phyloP scores from a whole-genome alignment of 495 filamentous ascomycete species.

The Daldinia grandis region DNA sequence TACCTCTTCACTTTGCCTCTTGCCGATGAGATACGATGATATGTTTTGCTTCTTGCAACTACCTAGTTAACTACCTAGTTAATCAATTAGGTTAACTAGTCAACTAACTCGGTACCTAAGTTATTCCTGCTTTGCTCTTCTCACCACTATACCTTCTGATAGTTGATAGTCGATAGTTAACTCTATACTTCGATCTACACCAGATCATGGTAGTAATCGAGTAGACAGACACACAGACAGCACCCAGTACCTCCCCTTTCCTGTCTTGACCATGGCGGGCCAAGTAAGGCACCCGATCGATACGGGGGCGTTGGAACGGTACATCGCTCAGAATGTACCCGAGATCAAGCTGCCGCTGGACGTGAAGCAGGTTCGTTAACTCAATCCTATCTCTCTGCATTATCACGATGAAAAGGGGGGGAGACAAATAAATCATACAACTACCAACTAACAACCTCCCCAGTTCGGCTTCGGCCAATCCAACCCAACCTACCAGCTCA shows the following conservation, averaged over 20 bases:
- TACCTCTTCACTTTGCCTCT: too few relatives aligned
- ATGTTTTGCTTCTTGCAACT: background rate
- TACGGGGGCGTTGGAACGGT: conserved; percentile 75
- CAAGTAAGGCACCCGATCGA: conserved; percentile 88
- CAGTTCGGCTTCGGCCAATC: conserved; percentile 97
- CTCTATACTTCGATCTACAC: background rate
- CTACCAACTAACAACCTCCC: background rate
- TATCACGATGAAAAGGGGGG: too few relatives aligned
- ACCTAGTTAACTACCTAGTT: too few relatives aligned
- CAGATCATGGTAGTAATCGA: background rate
- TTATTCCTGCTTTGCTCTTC: background rate
- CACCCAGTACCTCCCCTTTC: background rate
- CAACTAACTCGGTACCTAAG: too few relatives aligned
- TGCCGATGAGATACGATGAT: background rate
- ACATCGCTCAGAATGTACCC: conserved; percentile 77
- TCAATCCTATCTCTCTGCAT: background rate
- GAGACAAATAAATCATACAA: too few relatives aligned
- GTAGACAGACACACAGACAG: background rate
- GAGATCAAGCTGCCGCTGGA: conserved; percentile 82
- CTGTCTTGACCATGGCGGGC: conserved; percentile 75
- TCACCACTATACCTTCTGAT: background rate
- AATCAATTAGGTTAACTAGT: too few relatives aligned
- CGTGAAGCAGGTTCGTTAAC: conserved; percentile 79
- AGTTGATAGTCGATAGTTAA: too few relatives aligned
- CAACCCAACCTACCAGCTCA: conserved; percentile 95